Conservation (phyloP, 2,329 filamentous ascomycete genomes). For the Fusarium subglutinans region DNA sequence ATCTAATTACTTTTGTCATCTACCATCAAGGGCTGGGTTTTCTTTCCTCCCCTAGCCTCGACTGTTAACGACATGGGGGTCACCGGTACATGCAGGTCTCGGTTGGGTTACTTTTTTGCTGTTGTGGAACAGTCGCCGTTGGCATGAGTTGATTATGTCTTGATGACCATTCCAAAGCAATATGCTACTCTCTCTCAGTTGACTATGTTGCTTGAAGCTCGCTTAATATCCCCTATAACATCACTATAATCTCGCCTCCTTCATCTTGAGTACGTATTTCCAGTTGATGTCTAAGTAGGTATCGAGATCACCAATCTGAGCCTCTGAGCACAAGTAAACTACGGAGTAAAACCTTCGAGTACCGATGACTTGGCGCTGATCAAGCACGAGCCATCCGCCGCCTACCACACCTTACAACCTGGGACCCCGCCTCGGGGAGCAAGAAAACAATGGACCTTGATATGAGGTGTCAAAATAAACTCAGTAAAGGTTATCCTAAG, state of each 20-base stretch:
- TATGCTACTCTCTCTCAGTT: not conserved
- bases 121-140: not conserved
- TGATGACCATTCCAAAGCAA: not conserved
- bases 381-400: slow-evolving; percentile 31
- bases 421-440: slow-evolving; percentile 1
- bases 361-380: slow-evolving; percentile 22
- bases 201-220: not conserved
- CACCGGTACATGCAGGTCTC: slow-evolving; percentile 18
- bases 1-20: not conserved
- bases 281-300: not conserved
- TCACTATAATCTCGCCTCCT: not conserved
- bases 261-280: not conserved
- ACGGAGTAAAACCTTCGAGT: slow-evolving; percentile 20
- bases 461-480: too few species aligned
- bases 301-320: not conserved
- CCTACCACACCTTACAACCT: not conserved
- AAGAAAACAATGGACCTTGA: too few species aligned
- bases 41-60: not conserved
- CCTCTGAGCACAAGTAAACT: not conserved
- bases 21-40: not conserved
- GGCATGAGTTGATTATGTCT: not conserved
- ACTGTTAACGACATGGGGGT: slow-evolving; percentile 27
- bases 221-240: not conserved
- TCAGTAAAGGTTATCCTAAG: too few species aligned
- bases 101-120: not conserved